These are phyloP conservation scores for Gillenia trifoliata DNA, from an alignment of 306 rosid genomes.

Conservation along the genomic window DNA sequence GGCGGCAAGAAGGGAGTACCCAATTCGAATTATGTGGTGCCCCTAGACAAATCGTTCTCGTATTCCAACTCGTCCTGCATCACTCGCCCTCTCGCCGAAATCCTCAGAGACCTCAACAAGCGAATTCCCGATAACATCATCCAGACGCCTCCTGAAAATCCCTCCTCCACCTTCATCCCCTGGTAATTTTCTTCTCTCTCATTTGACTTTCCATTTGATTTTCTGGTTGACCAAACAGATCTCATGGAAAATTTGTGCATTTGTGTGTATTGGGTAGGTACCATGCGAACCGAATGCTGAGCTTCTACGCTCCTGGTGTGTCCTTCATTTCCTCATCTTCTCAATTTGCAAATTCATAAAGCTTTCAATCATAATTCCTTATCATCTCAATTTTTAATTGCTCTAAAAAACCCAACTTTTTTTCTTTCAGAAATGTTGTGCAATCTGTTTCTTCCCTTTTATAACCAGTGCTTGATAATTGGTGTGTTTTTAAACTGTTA, in stretches of 20 bases:
- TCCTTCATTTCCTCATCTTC: neutral
- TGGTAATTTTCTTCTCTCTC: conserved; percentile 36
- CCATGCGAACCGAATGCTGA: conserved; percentile 96
- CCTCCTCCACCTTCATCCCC: conserved; percentile 58
- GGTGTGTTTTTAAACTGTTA: neutral
- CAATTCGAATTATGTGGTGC: conserved; percentile 83
- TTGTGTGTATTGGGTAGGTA: conserved; percentile 41
- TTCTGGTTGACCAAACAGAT: neutral
- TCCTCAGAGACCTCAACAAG: conserved; percentile 85
- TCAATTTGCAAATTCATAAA: neutral
- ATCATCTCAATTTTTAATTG: too few relatives aligned
- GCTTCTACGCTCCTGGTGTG: conserved; percentile 96
- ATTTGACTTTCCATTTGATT: neutral
- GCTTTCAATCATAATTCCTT: neutral
- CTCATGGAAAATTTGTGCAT: neutral
- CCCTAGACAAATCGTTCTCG: conserved; percentile 69
- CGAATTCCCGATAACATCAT: conserved; percentile 79
- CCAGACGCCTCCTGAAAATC: conserved; percentile 24
- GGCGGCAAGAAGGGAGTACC: conserved; percentile 43
- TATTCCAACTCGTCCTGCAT: conserved; percentile 62
- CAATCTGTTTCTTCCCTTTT: neutral
- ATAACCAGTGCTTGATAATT: neutral
- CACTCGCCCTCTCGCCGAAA: conserved; percentile 85
- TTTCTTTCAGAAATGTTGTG: neutral
- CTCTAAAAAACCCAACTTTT: neutral